phyloP scores from a whole-genome alignment of 2,329 filamentous ascomycete genomes.

The Lachnellula occidentalis region DNA sequence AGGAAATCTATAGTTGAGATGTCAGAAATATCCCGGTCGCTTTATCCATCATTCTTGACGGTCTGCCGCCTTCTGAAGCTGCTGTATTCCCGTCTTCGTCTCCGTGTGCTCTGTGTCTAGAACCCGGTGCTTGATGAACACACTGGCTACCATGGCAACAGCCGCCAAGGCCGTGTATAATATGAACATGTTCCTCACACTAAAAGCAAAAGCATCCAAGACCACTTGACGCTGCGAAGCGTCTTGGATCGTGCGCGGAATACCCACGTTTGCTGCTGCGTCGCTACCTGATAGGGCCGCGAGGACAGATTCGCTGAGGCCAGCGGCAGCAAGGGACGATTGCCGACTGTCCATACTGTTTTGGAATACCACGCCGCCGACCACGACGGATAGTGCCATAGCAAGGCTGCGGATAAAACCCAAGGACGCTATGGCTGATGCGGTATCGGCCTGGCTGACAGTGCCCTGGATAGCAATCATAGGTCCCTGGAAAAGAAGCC shows the following conservation, averaged over 20 bases:
- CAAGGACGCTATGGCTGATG: constrained; percentile 47
- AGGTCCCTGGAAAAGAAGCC: constrained; percentile 48
- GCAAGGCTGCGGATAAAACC: constrained; percentile 41
- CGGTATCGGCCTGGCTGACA: constrained; percentile 35
- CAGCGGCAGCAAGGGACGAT: constrained; percentile 2
- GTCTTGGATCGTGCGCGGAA: constrained; percentile 34
- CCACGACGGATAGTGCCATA: constrained; percentile 39
- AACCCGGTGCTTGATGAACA: constrained; percentile 38
- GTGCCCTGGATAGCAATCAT: constrained; percentile 51
- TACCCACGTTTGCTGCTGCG: constrained; percentile 27
- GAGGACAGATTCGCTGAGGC: constrained; percentile 24
- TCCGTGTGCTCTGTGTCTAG: constrained; percentile 46
- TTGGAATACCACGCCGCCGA: constrained; percentile 44
- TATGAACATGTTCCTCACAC: constrained; percentile 25
- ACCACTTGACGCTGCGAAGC: constrained; percentile 9
- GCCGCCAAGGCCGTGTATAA: constrained; percentile 18
- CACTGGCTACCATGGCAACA: constrained; percentile 33
- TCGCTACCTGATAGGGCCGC: constrained; percentile 28
- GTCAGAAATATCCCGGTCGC: too few relatives aligned
- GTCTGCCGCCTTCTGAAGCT: neutral
- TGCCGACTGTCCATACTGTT: constrained; percentile 33
- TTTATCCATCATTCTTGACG: neutral
- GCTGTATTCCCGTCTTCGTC: constrained; percentile 41
- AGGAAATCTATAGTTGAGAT: too few relatives aligned
- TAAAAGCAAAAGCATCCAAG: constrained; percentile 16